Evolutionary conservation across 805 yeast species (phyloP), one percentile per base, ranked within the genome.

Genomic region (Schwanniomyces sp.): DNA sequence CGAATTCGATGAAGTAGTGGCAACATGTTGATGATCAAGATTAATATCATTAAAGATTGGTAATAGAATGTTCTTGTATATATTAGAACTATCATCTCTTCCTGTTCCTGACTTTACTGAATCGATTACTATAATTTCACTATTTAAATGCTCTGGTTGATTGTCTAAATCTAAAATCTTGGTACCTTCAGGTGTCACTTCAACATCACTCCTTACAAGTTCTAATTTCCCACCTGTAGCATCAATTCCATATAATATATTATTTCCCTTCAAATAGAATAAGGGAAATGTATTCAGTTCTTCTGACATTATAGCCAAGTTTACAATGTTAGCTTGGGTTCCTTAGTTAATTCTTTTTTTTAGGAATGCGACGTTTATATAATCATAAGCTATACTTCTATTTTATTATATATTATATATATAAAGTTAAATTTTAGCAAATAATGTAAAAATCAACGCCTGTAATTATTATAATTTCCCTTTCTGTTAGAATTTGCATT

Each of bases 71-170:
- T 61, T 52, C 1, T 47, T 28, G 54, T 79, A 82, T 9, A 82
- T 55, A 49, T 78, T 61, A 21, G 51, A 49, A 25, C 46, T 36
- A 5, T 55, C 57, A 1, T 51, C 30, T 42, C 76, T 59, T 7
- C 81, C 78, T 0, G 65, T 67, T 1, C 85, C 85, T 0, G 85
- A 78, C 17, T 62, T 64, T 4, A 74, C 52, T 1, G 85, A 80
- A 51, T 81, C 85, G 1, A 81, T 61, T 26, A 53, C 47, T 14
- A 66, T 57, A 14, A 55, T 57, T 27, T 46, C 43, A 18, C 34
- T 26, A n/a, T 34, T 14, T 4, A 45, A 36, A 27, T 45, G 28
- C 7, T 21, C 17, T 17, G 40, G 14, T 25, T 44, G 12, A 6
- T 44, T 21, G n/a, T 41, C 28, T n/a, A 28, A 26, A 34, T 27